Base-by-base conservation (phyloP, 768 basidiomycete genomes). In the Gymnopilus junonius region DNA sequence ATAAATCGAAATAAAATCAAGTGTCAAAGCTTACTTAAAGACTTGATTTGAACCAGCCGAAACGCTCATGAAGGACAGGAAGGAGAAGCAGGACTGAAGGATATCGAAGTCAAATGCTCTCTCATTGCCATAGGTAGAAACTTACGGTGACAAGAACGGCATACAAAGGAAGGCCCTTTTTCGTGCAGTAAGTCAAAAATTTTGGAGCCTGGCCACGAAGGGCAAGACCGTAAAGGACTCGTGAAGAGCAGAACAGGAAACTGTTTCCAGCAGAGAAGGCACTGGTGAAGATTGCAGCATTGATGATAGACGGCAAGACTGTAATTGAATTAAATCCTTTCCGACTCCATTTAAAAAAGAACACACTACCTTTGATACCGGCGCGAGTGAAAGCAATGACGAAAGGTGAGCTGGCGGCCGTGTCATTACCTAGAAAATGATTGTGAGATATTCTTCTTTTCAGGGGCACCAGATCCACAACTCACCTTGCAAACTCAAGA, bases 371-470 rank as follows among this genome's bases (percentile, higher is more conserved):
- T 77, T 85, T 87, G 71, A 93, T 85, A 11, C 92, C 90, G 0
- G 91, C 89, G 40, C 83, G 81, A 46, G 77, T 82, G 66, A 95
- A 87, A 20, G 92, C 93, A 65, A 95, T 89, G 58, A 95, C 93
- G 75, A 92, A 96, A 2, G 94, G 94, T 3, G 92, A 93, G 56
- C 88, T 73, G 0, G 89, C 86, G n/a, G 92, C 93, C 46, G 84
- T 91, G 54, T 86, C 85, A 27, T 80, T 71, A 2, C 62, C 83
- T 75, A 66, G 35, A 51, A 34, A 32, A 58, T 34, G 21, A 3
- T 20, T 7, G 21, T 17, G 35, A 8, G 37, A 15, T 10, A 55
- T 25, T 32, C 53, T 15, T n/a, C 15, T n/a, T 7, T 58, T 15
- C 39, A 34, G 61, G 20, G 31, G 57, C n/a, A 20, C 61, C 40